Conservation (phyloP, 768 basidiomycete species). For the Epithele typhae region DNA sequence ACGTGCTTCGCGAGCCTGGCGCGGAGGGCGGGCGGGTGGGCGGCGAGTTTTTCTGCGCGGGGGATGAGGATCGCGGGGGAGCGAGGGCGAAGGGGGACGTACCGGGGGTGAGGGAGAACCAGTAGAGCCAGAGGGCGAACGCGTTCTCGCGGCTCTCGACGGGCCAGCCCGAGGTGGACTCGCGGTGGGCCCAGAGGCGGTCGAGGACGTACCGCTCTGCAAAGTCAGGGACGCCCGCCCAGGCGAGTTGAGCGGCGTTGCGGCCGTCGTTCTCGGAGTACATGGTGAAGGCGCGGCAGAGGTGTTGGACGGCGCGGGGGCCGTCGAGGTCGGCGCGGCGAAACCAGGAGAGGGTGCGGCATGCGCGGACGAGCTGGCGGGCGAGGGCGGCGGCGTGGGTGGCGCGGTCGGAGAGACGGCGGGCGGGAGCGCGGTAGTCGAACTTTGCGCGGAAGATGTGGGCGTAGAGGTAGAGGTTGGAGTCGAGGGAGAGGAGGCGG, state of each 20-base stretch:
- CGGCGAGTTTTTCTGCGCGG: conserved; percentile 12
- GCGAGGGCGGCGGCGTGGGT: conserved; percentile 35
- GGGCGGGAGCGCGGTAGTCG: conserved; percentile 45
- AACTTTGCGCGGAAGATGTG: conserved; percentile 54
- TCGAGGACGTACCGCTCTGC: conserved; percentile 40
- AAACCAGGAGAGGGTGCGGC: conserved; percentile 26
- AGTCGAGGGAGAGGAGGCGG: conserved; percentile 27
- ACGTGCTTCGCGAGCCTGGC: conserved; percentile 28
- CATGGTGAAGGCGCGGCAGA: conserved; percentile 50
- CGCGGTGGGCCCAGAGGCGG: conserved; percentile 39
- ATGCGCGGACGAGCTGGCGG: conserved; percentile 37
- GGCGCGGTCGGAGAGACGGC: conserved; percentile 42
- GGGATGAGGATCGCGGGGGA: not conserved
- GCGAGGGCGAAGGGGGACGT: conserved; percentile 14
- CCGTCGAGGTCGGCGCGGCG: conserved; percentile 28
- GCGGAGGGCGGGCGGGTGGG: conserved; percentile 21
- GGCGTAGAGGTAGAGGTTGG: conserved; percentile 43
- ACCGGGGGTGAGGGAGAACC: conserved; percentile 54
- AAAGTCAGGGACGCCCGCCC: conserved; percentile 44
- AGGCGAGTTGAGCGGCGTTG: conserved; percentile 47
- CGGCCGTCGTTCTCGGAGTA: conserved; percentile 64
- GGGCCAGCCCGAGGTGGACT: conserved; percentile 49
- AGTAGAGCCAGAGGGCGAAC: conserved; percentile 59
- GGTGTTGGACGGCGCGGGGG: conserved; percentile 28
- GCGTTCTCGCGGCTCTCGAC: conserved; percentile 43